phyloP scores from a whole-genome alignment of 2,329 filamentous ascomycete species.

The Teratosphaeria nubilosa region DNA sequence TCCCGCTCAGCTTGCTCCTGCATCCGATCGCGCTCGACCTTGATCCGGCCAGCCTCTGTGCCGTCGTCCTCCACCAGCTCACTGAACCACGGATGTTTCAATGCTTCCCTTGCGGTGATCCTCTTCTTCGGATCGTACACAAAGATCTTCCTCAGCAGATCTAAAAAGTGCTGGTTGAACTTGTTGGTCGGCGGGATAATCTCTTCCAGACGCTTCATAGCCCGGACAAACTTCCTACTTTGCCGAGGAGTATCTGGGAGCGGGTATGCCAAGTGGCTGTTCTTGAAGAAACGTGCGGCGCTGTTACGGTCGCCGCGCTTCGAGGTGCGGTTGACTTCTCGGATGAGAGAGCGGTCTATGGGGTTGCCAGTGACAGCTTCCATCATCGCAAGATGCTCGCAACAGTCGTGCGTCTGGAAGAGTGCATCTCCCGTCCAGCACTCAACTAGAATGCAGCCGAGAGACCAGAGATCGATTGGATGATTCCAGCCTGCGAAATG shows the following conservation, averaged over 20 bases:
- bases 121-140: slow-evolving; percentile 56
- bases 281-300: slow-evolving; percentile 22
- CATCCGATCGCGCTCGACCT: slow-evolving; percentile 20
- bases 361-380: slow-evolving; percentile 33
- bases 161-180: slow-evolving; percentile 55
- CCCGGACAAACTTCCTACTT: slow-evolving; percentile 56
- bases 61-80: slow-evolving; percentile 56
- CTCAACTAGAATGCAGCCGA: slow-evolving; percentile 58
- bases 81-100: slow-evolving; percentile 58
- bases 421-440: slow-evolving; percentile 59
- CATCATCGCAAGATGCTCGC: slow-evolving; percentile 62
- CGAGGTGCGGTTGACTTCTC: slow-evolving; percentile 19
- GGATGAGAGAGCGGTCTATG: slow-evolving; percentile 24
- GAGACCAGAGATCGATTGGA: slow-evolving; percentile 60
- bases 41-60: slow-evolving; percentile 52
- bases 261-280: slow-evolving; percentile 51
- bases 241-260: slow-evolving; percentile 53
- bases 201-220: slow-evolving; percentile 54
- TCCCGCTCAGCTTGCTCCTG: slow-evolving; percentile 8
- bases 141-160: slow-evolving; percentile 53
- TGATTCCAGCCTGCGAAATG: slow-evolving; percentile 46
- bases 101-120: slow-evolving; percentile 54
- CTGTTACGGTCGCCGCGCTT: slow-evolving; percentile 22
- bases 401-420: slow-evolving; percentile 59
- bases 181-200: slow-evolving; percentile 48